Base-by-base conservation (phyloP, 2,329 filamentous ascomycete genomes). In the Sphaerostilbella broomeana region DNA sequence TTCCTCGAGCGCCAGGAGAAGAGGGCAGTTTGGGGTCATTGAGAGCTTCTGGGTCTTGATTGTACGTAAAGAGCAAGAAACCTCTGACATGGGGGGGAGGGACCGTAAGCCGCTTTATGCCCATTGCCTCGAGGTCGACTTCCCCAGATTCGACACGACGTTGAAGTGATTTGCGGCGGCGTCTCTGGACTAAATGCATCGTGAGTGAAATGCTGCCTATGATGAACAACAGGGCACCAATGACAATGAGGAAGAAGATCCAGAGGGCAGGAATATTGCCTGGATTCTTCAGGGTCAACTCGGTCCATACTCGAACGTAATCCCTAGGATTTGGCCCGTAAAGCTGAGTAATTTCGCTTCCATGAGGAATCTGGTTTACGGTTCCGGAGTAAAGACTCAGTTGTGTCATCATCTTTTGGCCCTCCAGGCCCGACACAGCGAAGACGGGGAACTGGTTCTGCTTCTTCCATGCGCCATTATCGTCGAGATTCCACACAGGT, bases 111-210 rank as follows among this genome's bases (percentile, higher is more conserved):
- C 84, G 76, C 55, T 86, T 90, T 50, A 95, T 86, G 2, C 88
- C 89, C 49, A 95, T 72, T 3, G 79, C 79, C 60, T 95, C 89
- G 3, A 95, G 69, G 54, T 95, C 86, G 15, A 94, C 80, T 50
- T 95, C 84, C 37, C 90, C 89, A 6, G 70, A 72, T 42, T 77
- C 71, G 12, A 95, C 81, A 10, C 88, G 78, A 33, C 77, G 73
- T 35, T 78, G 77, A 9, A 97, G 66, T 2, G 70, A 70, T 17
- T 71, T 70, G 7, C 89, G 78, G 20, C 87, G 78, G 33, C 77
- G 73, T 24, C 79, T 75, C 57, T 94, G 86, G 20, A 92, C 67
- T 16, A 81, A 67, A 51, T 92, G 87, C 84, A 92, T 94, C 37
- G 72, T 65, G 27, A 80, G 57, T 1, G 79, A 92, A 1, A 79